These are phyloP conservation scores for Imleria badia DNA, from an alignment of 768 basidiomycete genomes.

Conservation along the genomic window DNA sequence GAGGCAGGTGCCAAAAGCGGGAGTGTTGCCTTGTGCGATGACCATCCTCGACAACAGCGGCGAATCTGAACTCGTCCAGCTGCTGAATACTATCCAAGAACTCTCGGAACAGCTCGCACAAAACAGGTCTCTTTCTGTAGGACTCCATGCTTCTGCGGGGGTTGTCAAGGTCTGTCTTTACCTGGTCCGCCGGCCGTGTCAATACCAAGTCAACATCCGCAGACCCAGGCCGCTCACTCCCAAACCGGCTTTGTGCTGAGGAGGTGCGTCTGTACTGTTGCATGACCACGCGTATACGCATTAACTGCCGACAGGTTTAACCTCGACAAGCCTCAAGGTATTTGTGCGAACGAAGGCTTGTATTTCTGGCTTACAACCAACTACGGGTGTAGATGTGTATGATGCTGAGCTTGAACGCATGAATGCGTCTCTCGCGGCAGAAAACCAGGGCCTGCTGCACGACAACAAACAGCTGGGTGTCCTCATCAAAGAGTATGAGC, in stretches of 20 bases:
- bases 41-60: slow-evolving; percentile 51
- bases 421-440: slow-evolving; percentile 72
- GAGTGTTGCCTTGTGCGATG: slow-evolving; percentile 35
- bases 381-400: slow-evolving; percentile 68
- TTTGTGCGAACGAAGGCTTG: background rate
- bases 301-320: slow-evolving; percentile 59
- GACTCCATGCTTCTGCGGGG: slow-evolving; percentile 69
- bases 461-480: slow-evolving; percentile 95
- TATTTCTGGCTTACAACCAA: background rate
- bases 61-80: slow-evolving; percentile 60
- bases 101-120: slow-evolving; percentile 81
- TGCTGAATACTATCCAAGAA: slow-evolving; percentile 71
- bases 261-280: slow-evolving; percentile 44
- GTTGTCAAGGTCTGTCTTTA: slow-evolving; percentile 68
- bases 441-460: slow-evolving; percentile 83
- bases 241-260: slow-evolving; percentile 92
- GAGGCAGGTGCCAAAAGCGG: slow-evolving; percentile 16
- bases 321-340: slow-evolving; percentile 83
- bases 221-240: slow-evolving; percentile 87
- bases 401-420: slow-evolving; percentile 87
- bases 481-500: slow-evolving; percentile 95
- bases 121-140: slow-evolving; percentile 70
- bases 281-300: background rate
- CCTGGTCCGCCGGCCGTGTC: background rate
- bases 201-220: slow-evolving; percentile 4